These are phyloP conservation scores for Canavalia ensiformis DNA, from an alignment of 306 rosid genomes.

Conservation along the genomic window DNA sequence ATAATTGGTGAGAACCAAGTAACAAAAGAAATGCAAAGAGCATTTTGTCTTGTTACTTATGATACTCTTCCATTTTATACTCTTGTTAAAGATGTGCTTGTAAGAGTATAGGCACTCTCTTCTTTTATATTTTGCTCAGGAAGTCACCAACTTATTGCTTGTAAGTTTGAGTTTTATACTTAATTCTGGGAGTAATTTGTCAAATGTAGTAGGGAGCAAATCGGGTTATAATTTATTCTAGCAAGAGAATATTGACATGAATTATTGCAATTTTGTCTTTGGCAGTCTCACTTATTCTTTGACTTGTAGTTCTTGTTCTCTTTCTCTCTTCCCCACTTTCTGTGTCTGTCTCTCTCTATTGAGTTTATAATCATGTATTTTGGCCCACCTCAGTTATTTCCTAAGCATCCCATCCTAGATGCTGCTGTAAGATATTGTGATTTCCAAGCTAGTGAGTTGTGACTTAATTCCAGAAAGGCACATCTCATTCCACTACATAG, in stretches of 20 bases:
- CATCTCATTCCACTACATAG: background rate
- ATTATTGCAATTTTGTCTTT: constrained; percentile 22
- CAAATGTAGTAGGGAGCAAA: background rate
- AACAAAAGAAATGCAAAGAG: constrained; percentile 30
- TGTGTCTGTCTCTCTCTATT: background rate
- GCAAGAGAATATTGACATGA: background rate
- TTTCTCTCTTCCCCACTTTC: background rate
- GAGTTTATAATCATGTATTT: constrained; percentile 5
- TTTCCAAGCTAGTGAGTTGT: background rate
- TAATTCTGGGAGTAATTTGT: constrained; percentile 7
- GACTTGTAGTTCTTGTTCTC: constrained; percentile 5
- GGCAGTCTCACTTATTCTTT: background rate
- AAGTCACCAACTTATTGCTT: background rate
- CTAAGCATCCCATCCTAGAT: constrained; percentile 5
- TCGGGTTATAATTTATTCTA: constrained; percentile 4
- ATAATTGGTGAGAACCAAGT: constrained; percentile 82
- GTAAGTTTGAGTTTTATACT: constrained; percentile 18
- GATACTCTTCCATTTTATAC: constrained; percentile 4
- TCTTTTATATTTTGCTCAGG: constrained; percentile 12
- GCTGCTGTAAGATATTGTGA: background rate
- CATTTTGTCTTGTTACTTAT: constrained; percentile 32
- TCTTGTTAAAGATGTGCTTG: constrained; percentile 21
- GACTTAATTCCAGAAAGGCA: constrained; percentile 21
- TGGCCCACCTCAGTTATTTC: background rate
- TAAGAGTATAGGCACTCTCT: constrained; percentile 17